These are phyloP conservation scores for Microsporum ferrugineum DNA, from an alignment of 2,329 filamentous ascomycete genomes.

Conservation along the genomic window DNA sequence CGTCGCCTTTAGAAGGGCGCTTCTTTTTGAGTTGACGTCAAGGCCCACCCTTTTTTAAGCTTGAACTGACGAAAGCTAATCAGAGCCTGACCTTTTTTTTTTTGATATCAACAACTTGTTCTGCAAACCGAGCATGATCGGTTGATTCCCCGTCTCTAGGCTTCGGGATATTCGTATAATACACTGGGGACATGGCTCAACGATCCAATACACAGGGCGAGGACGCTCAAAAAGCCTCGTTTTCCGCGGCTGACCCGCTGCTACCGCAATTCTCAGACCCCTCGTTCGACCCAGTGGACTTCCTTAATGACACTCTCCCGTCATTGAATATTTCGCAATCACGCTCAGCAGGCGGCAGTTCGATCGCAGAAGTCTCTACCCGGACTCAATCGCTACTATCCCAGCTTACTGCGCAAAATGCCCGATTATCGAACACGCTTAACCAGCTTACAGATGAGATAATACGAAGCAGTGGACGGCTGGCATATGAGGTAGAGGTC, in stretches of 20 bases:
- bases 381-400: constrained; percentile 77
- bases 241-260: constrained; percentile 57
- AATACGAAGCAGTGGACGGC: constrained; percentile 68
- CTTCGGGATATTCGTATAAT: not conserved
- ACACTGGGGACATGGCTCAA: not conserved
- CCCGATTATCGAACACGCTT: constrained; percentile 65
- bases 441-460: constrained; percentile 94
- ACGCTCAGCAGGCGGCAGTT: constrained; percentile 38
- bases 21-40: not conserved
- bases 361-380: constrained; percentile 64
- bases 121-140: not conserved
- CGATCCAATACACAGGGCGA: not conserved
- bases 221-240: not conserved
- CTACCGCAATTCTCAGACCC: constrained; percentile 64
- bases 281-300: constrained; percentile 71
- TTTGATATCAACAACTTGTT: not conserved
- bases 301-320: constrained; percentile 70
- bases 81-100: not conserved
- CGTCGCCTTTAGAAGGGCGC: not conserved
- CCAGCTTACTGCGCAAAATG: constrained; percentile 78
- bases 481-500: constrained; percentile 91
- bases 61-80: not conserved
- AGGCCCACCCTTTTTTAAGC: not conserved
- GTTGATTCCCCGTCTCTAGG: not conserved
- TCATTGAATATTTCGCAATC: constrained; percentile 45